Evolutionary conservation across 352 stramenopile genomes (phyloP).

Genomic region (Phytophthora constricta): DNA sequence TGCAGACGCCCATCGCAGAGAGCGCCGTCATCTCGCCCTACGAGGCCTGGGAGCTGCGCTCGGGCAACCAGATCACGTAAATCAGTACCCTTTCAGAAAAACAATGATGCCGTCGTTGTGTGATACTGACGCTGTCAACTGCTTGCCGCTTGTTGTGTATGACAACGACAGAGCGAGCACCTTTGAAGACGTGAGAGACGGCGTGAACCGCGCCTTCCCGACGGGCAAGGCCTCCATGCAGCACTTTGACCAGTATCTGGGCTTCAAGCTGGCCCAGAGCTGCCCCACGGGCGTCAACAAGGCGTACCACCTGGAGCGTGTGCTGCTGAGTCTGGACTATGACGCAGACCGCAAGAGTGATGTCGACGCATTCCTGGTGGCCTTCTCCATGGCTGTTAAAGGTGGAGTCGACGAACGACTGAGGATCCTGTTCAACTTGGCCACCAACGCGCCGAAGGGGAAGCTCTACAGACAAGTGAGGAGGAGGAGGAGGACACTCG

Average conservation of each 20-base stretch:
- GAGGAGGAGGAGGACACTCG: constrained; percentile 42
- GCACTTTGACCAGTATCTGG: constrained; percentile 84
- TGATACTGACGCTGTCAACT: background rate
- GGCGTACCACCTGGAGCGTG: constrained; percentile 77
- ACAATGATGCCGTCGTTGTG: background rate
- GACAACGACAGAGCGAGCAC: constrained; percentile 51
- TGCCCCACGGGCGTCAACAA: constrained; percentile 72
- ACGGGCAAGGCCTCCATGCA: constrained; percentile 68
- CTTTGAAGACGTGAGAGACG: constrained; percentile 58
- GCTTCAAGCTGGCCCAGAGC: constrained; percentile 66
- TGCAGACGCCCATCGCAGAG: constrained; percentile 79
- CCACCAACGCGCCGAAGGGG: constrained; percentile 42
- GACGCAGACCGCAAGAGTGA: constrained; percentile 65
- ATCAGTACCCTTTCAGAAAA: constrained; percentile 1
- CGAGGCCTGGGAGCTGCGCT: constrained; percentile 86
- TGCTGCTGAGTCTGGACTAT: constrained; percentile 71
- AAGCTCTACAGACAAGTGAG: constrained; percentile 27
- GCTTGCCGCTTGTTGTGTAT: constrained; percentile 1
- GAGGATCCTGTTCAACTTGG: constrained; percentile 74
- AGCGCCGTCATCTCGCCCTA: constrained; percentile 82
- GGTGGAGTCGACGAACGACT: constrained; percentile 74
- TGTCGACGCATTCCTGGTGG: constrained; percentile 76
- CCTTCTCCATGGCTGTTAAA: constrained; percentile 87
- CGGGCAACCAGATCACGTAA: constrained; percentile 83
- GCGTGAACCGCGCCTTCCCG: constrained; percentile 62